Evolutionary conservation across 2,329 filamentous ascomycete species (phyloP).

Genomic region (Elsinoe perseae): DNA sequence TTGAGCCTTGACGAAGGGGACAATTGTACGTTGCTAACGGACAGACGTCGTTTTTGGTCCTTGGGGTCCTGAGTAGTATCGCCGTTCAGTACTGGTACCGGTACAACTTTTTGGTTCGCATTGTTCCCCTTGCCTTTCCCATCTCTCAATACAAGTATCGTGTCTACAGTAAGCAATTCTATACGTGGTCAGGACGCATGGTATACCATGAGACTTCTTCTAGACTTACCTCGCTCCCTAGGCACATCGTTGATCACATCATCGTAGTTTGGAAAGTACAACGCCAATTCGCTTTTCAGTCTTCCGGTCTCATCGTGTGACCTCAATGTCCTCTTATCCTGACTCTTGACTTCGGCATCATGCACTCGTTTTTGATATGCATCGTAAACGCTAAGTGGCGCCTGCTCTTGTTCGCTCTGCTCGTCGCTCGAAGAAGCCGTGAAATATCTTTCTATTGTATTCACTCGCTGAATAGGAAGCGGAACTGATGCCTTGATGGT

Average conservation of each 20-base stretch:
- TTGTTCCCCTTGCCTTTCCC: slow-evolving; percentile 27
- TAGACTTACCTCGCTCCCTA: slow-evolving; percentile 49
- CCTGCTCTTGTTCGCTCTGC: slow-evolving; percentile 9
- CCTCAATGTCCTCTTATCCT: slow-evolving; percentile 69
- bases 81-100: not conserved
- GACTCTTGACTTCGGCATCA: slow-evolving; percentile 24
- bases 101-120: slow-evolving; percentile 20
- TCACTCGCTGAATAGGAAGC: not conserved
- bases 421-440: slow-evolving; percentile 1
- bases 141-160: slow-evolving; percentile 64
- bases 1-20: slow-evolving; percentile 23
- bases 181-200: slow-evolving; percentile 21
- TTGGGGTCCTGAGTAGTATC: not conserved
- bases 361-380: slow-evolving; percentile 19
- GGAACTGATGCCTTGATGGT: not conserved
- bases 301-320: slow-evolving; percentile 75
- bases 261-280: slow-evolving; percentile 91
- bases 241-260: slow-evolving; percentile 82
- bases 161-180: slow-evolving; percentile 68
- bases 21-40: slow-evolving; percentile 21
- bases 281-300: slow-evolving; percentile 83
- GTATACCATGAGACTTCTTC: not conserved
- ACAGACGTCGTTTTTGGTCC: not conserved
- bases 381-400: slow-evolving; percentile 10
- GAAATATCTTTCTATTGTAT: slow-evolving; percentile 12